These are phyloP conservation scores for Apiospora sp. DNA, from an alignment of 2,329 filamentous ascomycete species.

Conservation along the genomic window DNA sequence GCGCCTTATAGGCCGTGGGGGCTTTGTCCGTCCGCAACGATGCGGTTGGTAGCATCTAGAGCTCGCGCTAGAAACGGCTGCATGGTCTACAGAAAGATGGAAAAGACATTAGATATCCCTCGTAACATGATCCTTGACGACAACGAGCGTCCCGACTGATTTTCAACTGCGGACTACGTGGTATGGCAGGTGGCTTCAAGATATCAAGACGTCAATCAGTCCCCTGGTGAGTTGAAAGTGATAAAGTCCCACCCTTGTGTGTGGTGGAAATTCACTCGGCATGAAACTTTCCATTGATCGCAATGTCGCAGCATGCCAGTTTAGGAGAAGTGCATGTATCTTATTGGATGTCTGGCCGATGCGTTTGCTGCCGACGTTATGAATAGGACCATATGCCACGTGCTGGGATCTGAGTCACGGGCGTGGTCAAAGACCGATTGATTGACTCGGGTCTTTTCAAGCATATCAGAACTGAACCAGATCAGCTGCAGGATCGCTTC, in stretches of 20 bases:
- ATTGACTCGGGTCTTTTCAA: neutral
- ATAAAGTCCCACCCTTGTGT: neutral
- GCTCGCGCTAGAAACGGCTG: neutral
- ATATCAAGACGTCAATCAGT: neutral
- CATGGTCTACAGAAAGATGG: neutral
- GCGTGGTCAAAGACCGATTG: neutral
- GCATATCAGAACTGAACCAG: neutral
- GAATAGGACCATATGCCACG: neutral
- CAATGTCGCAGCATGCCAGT: neutral
- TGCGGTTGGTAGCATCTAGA: conserved; percentile 1
- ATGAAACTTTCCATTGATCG: neutral
- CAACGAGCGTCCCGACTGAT: neutral
- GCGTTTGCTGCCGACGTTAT: neutral
- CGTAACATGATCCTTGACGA: neutral
- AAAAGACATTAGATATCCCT: neutral
- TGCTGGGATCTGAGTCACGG: neutral
- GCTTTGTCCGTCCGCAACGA: neutral
- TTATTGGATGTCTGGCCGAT: neutral
- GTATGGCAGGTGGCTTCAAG: neutral
- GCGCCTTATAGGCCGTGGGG: conserved; percentile 4
- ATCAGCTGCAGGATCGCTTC: neutral
- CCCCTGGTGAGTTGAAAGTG: neutral
- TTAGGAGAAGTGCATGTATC: neutral
- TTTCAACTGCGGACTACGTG: no score
- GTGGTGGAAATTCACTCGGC: neutral